Evolutionary conservation across 176 grass and related monocot genomes (phyloP).

Genomic region (Musa itinerans): DNA sequence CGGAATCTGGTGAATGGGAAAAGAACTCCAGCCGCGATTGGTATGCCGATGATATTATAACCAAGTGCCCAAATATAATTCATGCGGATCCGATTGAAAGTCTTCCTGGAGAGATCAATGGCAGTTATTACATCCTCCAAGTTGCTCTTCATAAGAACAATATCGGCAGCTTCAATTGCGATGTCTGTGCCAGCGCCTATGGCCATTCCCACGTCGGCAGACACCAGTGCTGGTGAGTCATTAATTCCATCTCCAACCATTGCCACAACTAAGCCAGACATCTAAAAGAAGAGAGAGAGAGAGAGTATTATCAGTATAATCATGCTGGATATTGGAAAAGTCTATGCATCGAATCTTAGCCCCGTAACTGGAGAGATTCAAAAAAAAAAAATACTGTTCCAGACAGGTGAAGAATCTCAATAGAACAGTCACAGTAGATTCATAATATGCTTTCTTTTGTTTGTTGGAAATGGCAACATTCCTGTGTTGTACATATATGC

Average conservation of each 20-base stretch:
- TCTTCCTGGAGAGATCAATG: slow-evolving; percentile 87
- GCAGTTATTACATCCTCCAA: slow-evolving; percentile 87
- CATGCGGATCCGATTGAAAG: slow-evolving; percentile 81
- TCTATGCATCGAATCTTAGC: too few species aligned
- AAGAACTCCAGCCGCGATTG: slow-evolving; percentile 61
- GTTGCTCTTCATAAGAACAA: slow-evolving; percentile 96
- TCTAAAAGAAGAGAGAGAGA: slow-evolving; percentile 31
- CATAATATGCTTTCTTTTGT: too few species aligned
- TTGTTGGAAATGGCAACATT: too few species aligned
- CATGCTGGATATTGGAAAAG: too few species aligned
- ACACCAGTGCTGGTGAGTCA: slow-evolving; percentile 78
- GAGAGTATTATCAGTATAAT: not conserved
- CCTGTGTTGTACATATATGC: not conserved
- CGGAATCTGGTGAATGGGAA: slow-evolving; percentile 69
- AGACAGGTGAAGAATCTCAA: not conserved
- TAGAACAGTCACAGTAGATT: not conserved
- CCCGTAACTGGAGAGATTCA: not conserved
- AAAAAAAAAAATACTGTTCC: not conserved
- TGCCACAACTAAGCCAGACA: slow-evolving; percentile 59
- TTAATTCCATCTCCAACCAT: slow-evolving; percentile 97
- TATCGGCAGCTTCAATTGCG: slow-evolving; percentile 91
- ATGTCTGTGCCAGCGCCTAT: slow-evolving; percentile 86
- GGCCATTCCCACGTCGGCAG: slow-evolving; percentile 69
- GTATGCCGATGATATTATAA: slow-evolving; percentile 81
- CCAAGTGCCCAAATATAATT: slow-evolving; percentile 95